phyloP scores from a whole-genome alignment of 306 rosid genomes.

The Vachellia pachyceras region DNA sequence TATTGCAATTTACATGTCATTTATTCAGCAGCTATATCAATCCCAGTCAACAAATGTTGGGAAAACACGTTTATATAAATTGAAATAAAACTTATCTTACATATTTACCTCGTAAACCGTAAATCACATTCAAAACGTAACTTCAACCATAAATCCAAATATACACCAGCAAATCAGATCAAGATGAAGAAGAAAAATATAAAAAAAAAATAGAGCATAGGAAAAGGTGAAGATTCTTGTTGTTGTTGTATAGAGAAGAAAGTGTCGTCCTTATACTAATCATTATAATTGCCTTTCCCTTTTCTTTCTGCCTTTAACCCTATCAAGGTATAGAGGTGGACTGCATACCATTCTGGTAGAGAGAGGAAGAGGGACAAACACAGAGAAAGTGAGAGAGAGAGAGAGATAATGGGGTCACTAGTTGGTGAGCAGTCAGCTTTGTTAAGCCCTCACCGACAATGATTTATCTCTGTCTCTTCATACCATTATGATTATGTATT shows the following conservation, averaged over 20 bases:
- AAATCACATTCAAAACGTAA: too few relatives aligned
- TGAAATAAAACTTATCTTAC: too few relatives aligned
- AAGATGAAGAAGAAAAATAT: background rate
- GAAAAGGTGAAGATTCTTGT: conserved; percentile 54
- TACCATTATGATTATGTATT: background rate
- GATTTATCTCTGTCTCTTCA: conserved; percentile 45
- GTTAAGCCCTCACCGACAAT: conserved; percentile 53
- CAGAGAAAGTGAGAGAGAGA: background rate
- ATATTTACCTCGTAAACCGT: too few relatives aligned
- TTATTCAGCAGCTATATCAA: background rate
- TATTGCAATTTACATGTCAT: background rate
- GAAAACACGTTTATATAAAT: too few relatives aligned
- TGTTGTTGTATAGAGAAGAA: conserved; percentile 55
- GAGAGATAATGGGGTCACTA: conserved; percentile 22
- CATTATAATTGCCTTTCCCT: conserved; percentile 39
- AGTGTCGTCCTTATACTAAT: conserved; percentile 53
- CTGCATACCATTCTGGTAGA: conserved; percentile 15
- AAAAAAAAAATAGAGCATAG: conserved; percentile 49
- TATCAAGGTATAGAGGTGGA: conserved; percentile 44
- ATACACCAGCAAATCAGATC: too few relatives aligned
- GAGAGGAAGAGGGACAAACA: too few relatives aligned
- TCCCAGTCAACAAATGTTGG: too few relatives aligned
- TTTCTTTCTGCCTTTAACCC: background rate
- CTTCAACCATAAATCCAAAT: too few relatives aligned
- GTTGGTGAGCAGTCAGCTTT: conserved; percentile 46